phyloP scores from a whole-genome alignment of 345 rosid species.

The Carallia brachiata region DNA sequence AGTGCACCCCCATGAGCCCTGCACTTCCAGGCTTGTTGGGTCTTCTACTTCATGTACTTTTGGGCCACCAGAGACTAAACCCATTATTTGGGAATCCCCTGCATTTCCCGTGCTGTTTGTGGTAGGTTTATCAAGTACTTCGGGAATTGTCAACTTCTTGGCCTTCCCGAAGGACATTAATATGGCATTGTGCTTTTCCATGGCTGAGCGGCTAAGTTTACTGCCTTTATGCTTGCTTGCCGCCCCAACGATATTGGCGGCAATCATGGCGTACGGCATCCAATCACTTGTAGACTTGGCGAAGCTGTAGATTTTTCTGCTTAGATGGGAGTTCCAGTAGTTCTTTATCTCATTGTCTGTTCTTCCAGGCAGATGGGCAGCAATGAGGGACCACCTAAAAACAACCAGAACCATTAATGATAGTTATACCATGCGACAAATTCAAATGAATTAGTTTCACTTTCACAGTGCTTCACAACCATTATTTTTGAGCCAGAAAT shows the following conservation, averaged over 20 bases:
- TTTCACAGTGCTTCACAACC: neutral
- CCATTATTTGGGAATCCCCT: neutral
- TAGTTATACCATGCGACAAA: neutral
- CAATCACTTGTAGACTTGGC: conserved; percentile 6
- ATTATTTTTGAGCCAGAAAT: too few relatives aligned
- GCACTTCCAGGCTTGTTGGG: neutral
- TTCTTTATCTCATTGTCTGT: conserved; percentile 93
- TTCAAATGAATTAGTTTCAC: neutral
- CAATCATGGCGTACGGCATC: neutral
- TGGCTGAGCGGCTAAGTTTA: conserved; percentile 39
- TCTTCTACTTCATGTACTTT: neutral
- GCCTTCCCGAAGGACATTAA: conserved; percentile 23
- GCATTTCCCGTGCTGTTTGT: neutral
- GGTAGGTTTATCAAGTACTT: conserved; percentile 1
- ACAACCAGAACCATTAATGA: conserved; percentile 4
- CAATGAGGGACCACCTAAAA: conserved; percentile 77
- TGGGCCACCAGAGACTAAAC: neutral
- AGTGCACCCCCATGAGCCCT: neutral
- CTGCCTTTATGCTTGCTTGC: conserved; percentile 19
- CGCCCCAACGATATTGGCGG: conserved; percentile 20
- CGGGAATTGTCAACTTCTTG: conserved; percentile 3
- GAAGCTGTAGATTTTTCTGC: conserved; percentile 59
- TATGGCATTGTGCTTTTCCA: conserved; percentile 40
- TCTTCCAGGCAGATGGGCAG: conserved; percentile 75
- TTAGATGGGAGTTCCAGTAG: conserved; percentile 82